These are phyloP conservation scores for Ceratocystis eucalypticola DNA, from an alignment of 2,329 filamentous ascomycete species.

Conservation along the genomic window DNA sequence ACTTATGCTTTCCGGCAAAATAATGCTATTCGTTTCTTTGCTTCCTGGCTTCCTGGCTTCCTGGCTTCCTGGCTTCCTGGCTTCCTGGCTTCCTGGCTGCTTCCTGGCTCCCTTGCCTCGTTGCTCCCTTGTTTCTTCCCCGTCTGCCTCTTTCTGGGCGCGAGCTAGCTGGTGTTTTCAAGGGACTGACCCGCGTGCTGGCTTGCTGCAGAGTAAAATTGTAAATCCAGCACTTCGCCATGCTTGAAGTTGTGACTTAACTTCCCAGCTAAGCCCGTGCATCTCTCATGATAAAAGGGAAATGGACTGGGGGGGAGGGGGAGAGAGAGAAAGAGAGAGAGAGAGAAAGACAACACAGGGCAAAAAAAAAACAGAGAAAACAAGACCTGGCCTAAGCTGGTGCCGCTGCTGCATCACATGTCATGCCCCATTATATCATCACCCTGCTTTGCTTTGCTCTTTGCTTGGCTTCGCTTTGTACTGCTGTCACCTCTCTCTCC, in stretches of 20 bases:
- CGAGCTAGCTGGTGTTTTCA: no score
- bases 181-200: no score
- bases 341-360: not conserved
- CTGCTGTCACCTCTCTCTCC: not conserved
- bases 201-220: no score
- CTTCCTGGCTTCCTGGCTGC: no score
- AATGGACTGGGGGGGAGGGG: not conserved
- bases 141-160: no score
- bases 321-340: not conserved
- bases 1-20: no score
- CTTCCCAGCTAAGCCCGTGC: constrained; percentile 1
- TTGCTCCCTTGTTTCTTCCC: no score
- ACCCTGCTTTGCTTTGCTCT: not conserved
- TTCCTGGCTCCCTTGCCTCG: no score
- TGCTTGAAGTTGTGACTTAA: not conserved
- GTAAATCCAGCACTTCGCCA: no score
- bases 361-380: not conserved
- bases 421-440: not conserved
- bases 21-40: no score
- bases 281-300: not conserved
- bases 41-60: no score
- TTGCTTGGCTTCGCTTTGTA: not conserved
- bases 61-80: no score
- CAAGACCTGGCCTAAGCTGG: not conserved
- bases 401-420: not conserved